These are phyloP conservation scores for Lunasporangiospora selenospora DNA, from an alignment of 192 early-diverging fungal genomes.

Conservation along the genomic window DNA sequence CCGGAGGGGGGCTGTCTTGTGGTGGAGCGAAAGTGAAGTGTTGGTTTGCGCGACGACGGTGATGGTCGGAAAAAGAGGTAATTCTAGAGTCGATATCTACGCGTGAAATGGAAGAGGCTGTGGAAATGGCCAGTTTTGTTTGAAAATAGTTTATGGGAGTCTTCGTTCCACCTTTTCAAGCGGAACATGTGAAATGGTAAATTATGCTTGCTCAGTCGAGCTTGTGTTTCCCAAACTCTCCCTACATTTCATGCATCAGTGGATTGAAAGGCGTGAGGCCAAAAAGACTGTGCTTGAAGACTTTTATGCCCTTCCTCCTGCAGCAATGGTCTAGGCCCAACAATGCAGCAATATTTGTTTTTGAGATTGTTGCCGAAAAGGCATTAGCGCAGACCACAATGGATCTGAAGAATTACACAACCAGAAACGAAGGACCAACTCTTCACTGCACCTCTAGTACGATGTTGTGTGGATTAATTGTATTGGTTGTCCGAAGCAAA, in stretches of 20 bases:
- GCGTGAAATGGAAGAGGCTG: no score
- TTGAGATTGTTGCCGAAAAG: slow-evolving; percentile 90
- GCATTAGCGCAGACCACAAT: slow-evolving; percentile 86
- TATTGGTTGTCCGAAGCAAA: slow-evolving; percentile 97
- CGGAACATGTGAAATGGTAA: slow-evolving; percentile 98
- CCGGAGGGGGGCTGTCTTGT: no score
- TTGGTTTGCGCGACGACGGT: no score
- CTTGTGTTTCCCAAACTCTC: no score
- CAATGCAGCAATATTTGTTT: slow-evolving; percentile 86
- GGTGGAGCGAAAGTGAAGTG: no score
- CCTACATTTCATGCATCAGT: no score
- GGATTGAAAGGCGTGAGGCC: no score
- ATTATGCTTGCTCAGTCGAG: neutral
- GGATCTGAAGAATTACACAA: slow-evolving; percentile 60
- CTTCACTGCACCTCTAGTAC: slow-evolving; percentile 57
- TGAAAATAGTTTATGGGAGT: no score
- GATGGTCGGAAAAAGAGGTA: no score
- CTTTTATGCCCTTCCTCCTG: neutral
- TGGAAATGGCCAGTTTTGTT: no score
- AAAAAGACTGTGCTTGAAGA: no score
- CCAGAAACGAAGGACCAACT: slow-evolving; percentile 29
- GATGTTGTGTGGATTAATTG: slow-evolving; percentile 96
- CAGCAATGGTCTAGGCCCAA: slow-evolving; percentile 55
- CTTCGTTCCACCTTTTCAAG: slow-evolving; percentile 88
- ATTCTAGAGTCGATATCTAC: no score